phyloP scores from a whole-genome alignment of 1,284 basidiomycete species.

The Stereum hirsutum region DNA sequence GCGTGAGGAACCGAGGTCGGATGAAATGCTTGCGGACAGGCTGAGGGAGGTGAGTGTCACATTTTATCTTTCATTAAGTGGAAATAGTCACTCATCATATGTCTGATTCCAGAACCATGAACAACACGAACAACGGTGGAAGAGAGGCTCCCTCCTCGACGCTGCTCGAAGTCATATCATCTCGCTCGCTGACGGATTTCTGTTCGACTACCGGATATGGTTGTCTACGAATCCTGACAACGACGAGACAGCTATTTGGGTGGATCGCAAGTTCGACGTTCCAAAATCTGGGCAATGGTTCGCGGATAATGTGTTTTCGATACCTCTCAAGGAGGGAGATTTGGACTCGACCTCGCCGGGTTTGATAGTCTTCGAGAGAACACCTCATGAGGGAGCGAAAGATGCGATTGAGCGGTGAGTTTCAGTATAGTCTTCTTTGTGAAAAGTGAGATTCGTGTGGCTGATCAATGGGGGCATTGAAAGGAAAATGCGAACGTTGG shows the following conservation, averaged over 20 bases:
- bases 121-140: constrained; percentile 62
- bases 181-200: constrained; percentile 16
- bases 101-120: constrained; percentile 46
- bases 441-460: background rate
- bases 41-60: constrained; percentile 49
- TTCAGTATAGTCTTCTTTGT: background rate
- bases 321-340: constrained; percentile 22
- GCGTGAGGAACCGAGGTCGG: constrained; percentile 41
- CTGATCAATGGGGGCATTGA: background rate
- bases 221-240: constrained; percentile 61
- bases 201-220: constrained; percentile 49
- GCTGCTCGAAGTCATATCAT: constrained; percentile 33
- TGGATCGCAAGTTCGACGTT: constrained; percentile 63
- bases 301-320: constrained; percentile 47
- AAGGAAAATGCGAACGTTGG: constrained; percentile 63
- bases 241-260: constrained; percentile 69
- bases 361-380: constrained; percentile 61
- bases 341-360: constrained; percentile 41
- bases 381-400: constrained; percentile 45
- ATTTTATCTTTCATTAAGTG: background rate
- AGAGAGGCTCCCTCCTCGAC: constrained; percentile 53
- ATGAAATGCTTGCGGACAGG: constrained; percentile 53
- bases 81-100: too few species aligned
- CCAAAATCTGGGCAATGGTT: constrained; percentile 53
- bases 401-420: constrained; percentile 60